Conservation (phyloP, 106 monocot genomes). For the Dioscorea alata region DNA sequence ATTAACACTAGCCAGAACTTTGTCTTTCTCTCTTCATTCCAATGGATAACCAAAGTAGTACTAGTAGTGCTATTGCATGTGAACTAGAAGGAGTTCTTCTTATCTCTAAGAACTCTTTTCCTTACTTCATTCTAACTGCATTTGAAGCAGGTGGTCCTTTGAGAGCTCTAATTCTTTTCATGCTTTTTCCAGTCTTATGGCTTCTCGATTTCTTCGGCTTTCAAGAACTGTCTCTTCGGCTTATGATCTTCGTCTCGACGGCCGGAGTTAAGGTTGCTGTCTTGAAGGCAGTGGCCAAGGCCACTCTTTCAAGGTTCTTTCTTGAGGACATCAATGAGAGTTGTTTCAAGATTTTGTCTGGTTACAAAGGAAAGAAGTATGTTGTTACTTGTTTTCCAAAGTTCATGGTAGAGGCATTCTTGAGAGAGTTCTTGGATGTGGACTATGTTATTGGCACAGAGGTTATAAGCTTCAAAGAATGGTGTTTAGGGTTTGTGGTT, state of each 20-base stretch:
- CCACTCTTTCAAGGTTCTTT: slow-evolving; percentile 43
- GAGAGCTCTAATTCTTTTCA: slow-evolving; percentile 25
- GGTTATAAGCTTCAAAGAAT: slow-evolving; percentile 17
- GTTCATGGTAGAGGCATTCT: slow-evolving; percentile 50
- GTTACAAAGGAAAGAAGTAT: slow-evolving; percentile 29
- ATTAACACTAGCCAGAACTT: too few species aligned
- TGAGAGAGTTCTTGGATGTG: slow-evolving; percentile 48
- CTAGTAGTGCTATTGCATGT: slow-evolving; percentile 28
- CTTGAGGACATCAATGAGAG: slow-evolving; percentile 21
- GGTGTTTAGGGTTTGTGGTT: slow-evolving; percentile 22
- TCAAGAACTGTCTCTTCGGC: slow-evolving; percentile 4
- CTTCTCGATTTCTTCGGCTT: slow-evolving; percentile 13
- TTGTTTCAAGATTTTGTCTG: slow-evolving; percentile 17
- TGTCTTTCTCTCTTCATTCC: too few species aligned
- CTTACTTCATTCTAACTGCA: slow-evolving; percentile 56
- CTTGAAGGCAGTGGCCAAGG: slow-evolving; percentile 36
- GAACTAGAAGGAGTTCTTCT: slow-evolving; percentile 49
- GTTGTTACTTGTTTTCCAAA: slow-evolving; percentile 34
- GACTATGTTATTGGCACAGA: slow-evolving; percentile 40
- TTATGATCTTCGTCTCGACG: slow-evolving; percentile 45
- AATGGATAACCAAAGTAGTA: too few species aligned
- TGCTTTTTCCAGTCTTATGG: slow-evolving; percentile 19
- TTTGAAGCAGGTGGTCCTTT: slow-evolving; percentile 57
- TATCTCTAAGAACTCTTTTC: slow-evolving; percentile 32
- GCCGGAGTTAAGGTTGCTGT: slow-evolving; percentile 25